Evolutionary conservation across 1,284 basidiomycete genomes (phyloP), one percentile per base, ranked within the genome.

Genomic region (Cutaneotrichosporon spelunceum): DNA sequence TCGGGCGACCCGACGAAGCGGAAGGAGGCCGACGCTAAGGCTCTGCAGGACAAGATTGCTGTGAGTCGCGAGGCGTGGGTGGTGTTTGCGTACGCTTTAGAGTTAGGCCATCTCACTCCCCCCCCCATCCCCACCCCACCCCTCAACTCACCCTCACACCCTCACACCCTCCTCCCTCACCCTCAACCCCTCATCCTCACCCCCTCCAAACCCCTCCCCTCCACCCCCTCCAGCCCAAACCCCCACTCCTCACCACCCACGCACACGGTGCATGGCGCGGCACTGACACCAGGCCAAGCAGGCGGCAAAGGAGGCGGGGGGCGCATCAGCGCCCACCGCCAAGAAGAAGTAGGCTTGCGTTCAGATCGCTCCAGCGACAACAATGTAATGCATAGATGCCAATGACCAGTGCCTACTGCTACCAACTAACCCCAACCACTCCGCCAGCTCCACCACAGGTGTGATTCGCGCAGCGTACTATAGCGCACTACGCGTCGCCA

Each of bases 401-500:
- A 30, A 45, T 42, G 39, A 42, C 39, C 39, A 42, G 39, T 42
- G 39, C n/a, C 19, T 19, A 7, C 14, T 42, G 39, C 39, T 42
- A 42, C 19, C 39, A n/a, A 42, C 39, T 42, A 42, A 11, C 24
- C 49, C 11, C 27, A n/a, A n/a, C n/a, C n/a, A n/a, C n/a, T n/a
- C n/a, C n/a, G n/a, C n/a, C n/a, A n/a, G n/a, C n/a, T n/a, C n/a
- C n/a, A n/a, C n/a, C n/a, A n/a, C n/a, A n/a, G n/a, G n/a, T n/a
- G n/a, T n/a, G n/a, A n/a, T n/a, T n/a, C n/a, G n/a, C n/a, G n/a
- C n/a, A n/a, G n/a, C n/a, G n/a, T n/a, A n/a, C n/a, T n/a, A n/a
- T n/a, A n/a, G n/a, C n/a, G n/a, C n/a, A n/a, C n/a, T n/a, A 62
- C 7, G 69, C 66, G 23, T 59, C 63, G 5, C 71, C 74, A n/a